Evolutionary conservation across 2,329 filamentous ascomycete genomes (phyloP).

Genomic region (Diatrype stigma): DNA sequence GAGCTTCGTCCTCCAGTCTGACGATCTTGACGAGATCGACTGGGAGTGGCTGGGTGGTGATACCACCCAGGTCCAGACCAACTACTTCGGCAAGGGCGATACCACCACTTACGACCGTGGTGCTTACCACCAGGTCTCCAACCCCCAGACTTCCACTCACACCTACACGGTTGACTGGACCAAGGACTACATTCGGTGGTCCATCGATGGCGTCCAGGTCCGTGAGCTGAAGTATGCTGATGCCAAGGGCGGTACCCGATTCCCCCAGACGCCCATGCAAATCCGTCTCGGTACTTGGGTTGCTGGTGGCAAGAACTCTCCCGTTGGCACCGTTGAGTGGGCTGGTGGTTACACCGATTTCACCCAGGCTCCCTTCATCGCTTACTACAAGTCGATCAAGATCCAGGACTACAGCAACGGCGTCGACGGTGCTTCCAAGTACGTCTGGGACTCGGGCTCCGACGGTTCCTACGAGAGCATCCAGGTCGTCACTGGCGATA

Average conservation of each 20-base stretch:
- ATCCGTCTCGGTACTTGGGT: constrained; percentile 68
- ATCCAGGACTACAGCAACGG: constrained; percentile 53
- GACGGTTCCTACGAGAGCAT: constrained; percentile 49
- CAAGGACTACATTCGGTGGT: constrained; percentile 58
- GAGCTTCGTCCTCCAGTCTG: constrained; percentile 83
- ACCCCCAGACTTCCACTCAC: constrained; percentile 53
- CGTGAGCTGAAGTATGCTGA: constrained; percentile 59
- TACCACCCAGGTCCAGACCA: constrained; percentile 72
- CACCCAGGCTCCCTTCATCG: constrained; percentile 46
- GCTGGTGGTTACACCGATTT: constrained; percentile 58
- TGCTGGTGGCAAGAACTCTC: constrained; percentile 52
- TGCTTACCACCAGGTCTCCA: constrained; percentile 53
- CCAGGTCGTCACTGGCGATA: constrained; percentile 40
- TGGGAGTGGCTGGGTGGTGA: constrained; percentile 91
- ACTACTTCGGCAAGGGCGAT: constrained; percentile 76
- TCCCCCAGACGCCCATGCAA: constrained; percentile 71
- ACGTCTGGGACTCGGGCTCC: constrained; percentile 45
- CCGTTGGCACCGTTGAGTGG: constrained; percentile 68
- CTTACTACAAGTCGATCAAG: constrained; percentile 53
- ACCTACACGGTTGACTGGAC: constrained; percentile 69
- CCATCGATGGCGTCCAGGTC: constrained; percentile 56
- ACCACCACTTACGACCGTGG: constrained; percentile 66
- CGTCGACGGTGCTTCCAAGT: constrained; percentile 44
- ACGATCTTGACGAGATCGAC: constrained; percentile 90
- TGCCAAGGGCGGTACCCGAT: constrained; percentile 54